Percentiles rank a stretch among this genome's conserved stretches.
Conservation (phyloP, 164 flowering plant genomes). For the Liquidambar formosana region DNA sequence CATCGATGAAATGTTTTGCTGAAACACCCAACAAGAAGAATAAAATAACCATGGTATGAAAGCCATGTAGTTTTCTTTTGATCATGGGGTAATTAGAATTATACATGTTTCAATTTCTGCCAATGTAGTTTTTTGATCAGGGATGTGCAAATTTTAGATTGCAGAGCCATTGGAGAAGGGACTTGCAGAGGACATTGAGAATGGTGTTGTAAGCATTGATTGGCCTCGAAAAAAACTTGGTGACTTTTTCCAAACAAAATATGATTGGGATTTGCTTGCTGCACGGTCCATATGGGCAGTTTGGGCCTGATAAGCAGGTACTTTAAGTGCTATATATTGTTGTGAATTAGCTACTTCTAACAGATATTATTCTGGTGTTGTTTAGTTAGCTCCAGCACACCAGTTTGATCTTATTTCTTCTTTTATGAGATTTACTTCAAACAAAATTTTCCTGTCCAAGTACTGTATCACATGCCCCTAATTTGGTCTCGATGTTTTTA, state of each 20-base stretch:
- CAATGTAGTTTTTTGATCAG: neutral
- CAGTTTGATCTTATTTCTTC: too few species aligned
- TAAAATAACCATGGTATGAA: conserved; percentile 90
- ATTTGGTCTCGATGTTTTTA: neutral
- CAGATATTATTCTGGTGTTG: neutral
- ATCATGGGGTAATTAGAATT: neutral
- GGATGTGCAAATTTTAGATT: conserved; percentile 47
- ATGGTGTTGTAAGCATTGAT: conserved; percentile 90
- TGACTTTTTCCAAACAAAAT: conserved; percentile 80
- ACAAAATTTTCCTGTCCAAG: neutral
- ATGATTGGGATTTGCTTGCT: conserved; percentile 98
- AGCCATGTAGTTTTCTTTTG: neutral
- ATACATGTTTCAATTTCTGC: neutral
- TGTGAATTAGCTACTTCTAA: neutral
- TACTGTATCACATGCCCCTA: neutral
- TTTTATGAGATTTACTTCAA: too few species aligned
- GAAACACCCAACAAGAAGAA: conserved; percentile 99
- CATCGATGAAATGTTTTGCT: conserved; percentile 99
- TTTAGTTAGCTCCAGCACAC: neutral
- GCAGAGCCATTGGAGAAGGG: conserved; percentile 98
- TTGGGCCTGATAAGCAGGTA: conserved; percentile 99
- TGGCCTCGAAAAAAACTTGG: conserved; percentile 85
- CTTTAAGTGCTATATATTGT: neutral
- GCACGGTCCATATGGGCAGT: conserved; percentile 98
- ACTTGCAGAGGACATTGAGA: conserved; percentile 96